phyloP scores from a whole-genome alignment of 441 rosid species.

The Aleurites moluccanus region DNA sequence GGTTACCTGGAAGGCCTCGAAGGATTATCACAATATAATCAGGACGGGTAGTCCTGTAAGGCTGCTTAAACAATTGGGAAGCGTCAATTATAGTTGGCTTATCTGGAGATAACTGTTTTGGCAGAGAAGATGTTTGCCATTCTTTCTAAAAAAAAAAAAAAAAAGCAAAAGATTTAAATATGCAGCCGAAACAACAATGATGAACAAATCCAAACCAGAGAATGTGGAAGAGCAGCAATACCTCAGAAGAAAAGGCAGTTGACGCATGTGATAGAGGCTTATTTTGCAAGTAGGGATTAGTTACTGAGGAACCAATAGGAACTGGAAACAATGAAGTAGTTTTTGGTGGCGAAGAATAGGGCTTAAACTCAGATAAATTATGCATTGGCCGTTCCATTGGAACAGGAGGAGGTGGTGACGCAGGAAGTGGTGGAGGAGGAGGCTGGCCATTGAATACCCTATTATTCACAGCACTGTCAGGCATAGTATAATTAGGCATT shows the following conservation, averaged over 20 bases:
- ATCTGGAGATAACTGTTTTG: slow-evolving; percentile 42
- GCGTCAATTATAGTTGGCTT: slow-evolving; percentile 64
- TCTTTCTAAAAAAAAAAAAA: slow-evolving; percentile 25
- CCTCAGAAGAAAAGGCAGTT: slow-evolving; percentile 42
- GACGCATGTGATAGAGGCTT: slow-evolving; percentile 34
- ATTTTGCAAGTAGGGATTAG: slow-evolving; percentile 32
- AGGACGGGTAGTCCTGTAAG: slow-evolving; percentile 64
- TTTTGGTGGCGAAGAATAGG: slow-evolving; percentile 31
- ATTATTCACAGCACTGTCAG: not conserved
- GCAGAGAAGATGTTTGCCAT: slow-evolving; percentile 35
- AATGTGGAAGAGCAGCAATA: slow-evolving; percentile 25
- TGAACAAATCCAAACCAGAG: slow-evolving; percentile 4
- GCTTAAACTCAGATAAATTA: slow-evolving; percentile 23
- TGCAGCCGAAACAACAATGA: not conserved
- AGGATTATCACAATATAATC: slow-evolving; percentile 81
- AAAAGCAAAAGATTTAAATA: slow-evolving; percentile 1
- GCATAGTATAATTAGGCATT: not conserved
- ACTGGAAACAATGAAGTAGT: slow-evolving; percentile 53
- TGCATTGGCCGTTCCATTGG: slow-evolving; percentile 42
- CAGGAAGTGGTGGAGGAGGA: slow-evolving; percentile 54
- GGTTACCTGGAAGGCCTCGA: slow-evolving; percentile 85
- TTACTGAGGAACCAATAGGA: slow-evolving; percentile 33
- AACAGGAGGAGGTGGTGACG: slow-evolving; percentile 71
- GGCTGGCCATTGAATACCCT: slow-evolving; percentile 17
- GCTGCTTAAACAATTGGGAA: slow-evolving; percentile 63